phyloP scores from a whole-genome alignment of 2,329 filamentous ascomycete species.

The Alternaria ethzedia region DNA sequence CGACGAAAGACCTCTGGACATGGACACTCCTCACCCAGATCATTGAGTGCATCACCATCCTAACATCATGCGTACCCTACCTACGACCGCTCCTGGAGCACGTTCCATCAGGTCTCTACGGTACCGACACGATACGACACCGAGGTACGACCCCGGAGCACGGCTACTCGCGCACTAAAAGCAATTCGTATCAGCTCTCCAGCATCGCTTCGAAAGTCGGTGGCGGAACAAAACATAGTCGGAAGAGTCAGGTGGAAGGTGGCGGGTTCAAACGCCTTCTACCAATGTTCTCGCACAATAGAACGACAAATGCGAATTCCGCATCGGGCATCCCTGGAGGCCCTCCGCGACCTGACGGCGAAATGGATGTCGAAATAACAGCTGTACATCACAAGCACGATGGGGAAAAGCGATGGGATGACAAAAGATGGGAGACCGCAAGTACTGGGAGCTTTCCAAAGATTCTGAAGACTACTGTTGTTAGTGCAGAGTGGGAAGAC shows the following conservation, averaged over 20 bases:
- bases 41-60: constrained; percentile 44
- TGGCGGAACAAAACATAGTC: constrained; percentile 11
- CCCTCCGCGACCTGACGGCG: constrained; percentile 37
- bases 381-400: constrained; percentile 20
- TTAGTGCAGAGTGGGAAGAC: constrained; percentile 46
- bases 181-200: constrained; percentile 39
- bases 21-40: constrained; percentile 45
- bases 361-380: constrained; percentile 41
- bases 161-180: constrained; percentile 36
- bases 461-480: constrained; percentile 46
- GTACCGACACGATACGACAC: constrained; percentile 40
- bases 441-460: constrained; percentile 43
- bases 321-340: constrained; percentile 45
- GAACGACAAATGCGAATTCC: constrained; percentile 40
- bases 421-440: constrained; percentile 41
- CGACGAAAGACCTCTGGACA: constrained; percentile 42
- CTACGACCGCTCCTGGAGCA: constrained; percentile 45
- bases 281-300: constrained; percentile 36
- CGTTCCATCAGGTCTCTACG: constrained; percentile 42
- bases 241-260: constrained; percentile 26
- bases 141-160: constrained; percentile 38
- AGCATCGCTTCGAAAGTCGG: constrained; percentile 15
- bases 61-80: constrained; percentile 46
- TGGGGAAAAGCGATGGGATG: constrained; percentile 11
- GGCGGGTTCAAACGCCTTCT: constrained; percentile 35